phyloP scores from a whole-genome alignment of 768 basidiomycete species.

The Tulasnella sp. region DNA sequence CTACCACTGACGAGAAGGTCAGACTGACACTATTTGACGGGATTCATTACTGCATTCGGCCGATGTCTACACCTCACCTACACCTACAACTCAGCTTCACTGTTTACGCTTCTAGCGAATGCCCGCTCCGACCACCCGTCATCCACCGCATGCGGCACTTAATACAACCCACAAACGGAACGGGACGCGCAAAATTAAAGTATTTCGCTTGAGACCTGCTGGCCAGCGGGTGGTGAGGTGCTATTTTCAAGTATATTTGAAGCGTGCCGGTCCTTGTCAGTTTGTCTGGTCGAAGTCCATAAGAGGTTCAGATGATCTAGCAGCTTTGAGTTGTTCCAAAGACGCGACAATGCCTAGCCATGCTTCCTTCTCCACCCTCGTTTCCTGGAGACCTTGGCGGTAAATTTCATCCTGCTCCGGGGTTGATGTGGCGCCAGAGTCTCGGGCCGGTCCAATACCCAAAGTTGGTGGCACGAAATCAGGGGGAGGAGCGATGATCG shows the following conservation, averaged over 20 bases:
- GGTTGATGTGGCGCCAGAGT: background rate
- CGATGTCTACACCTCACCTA: background rate
- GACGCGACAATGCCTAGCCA: constrained; percentile 35
- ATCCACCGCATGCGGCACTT: background rate
- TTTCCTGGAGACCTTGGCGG: constrained; percentile 35
- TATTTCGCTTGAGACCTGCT: background rate
- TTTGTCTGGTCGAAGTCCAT: background rate
- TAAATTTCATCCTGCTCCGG: constrained; percentile 17
- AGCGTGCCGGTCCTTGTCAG: background rate
- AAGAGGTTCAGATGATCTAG: background rate
- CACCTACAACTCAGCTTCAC: too few relatives aligned
- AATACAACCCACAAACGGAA: background rate
- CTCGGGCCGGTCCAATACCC: constrained; percentile 29
- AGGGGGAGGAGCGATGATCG: constrained; percentile 34
- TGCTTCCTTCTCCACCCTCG: constrained; percentile 36
- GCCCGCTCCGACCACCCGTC: too few relatives aligned
- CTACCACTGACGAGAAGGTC: background rate
- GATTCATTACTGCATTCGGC: background rate
- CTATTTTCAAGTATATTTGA: background rate
- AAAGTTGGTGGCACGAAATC: constrained; percentile 32
- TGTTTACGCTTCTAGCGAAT: too few relatives aligned
- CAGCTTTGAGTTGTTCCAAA: constrained; percentile 12
- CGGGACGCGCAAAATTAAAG: background rate
- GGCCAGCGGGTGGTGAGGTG: background rate
- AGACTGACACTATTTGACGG: background rate